These are phyloP conservation scores for Miscanthus lutarioriparius DNA, from an alignment of 176 grass and related monocot species.

Conservation along the genomic window DNA sequence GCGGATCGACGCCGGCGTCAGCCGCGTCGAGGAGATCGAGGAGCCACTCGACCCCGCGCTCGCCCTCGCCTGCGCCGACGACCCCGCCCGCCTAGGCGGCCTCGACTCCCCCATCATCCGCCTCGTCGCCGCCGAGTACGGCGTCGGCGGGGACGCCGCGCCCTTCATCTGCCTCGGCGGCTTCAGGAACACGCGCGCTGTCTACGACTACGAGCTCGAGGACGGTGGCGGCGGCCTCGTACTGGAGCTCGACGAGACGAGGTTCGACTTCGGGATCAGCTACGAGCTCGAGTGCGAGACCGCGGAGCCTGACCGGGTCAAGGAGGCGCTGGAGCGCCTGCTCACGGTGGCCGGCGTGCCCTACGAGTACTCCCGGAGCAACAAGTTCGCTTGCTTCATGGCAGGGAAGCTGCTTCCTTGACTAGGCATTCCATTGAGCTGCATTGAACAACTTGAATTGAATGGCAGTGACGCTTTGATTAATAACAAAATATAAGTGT, in stretches of 20 bases:
- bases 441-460: not conserved
- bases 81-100: conserved; percentile 56
- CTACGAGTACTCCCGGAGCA: not conserved
- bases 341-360: conserved; percentile 1
- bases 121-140: conserved; percentile 62
- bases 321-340: not conserved
- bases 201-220: conserved; percentile 41
- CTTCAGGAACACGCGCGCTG: conserved; percentile 74
- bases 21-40: conserved; percentile 85
- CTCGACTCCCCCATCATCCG: conserved; percentile 62
- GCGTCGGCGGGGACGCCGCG: conserved; percentile 36
- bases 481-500: not conserved
- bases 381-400: not conserved
- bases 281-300: not conserved
- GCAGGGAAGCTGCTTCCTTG: not conserved
- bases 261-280: not conserved
- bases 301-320: not conserved
- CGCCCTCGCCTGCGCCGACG: conserved; percentile 60
- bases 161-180: conserved; percentile 76
- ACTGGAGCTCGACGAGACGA: not conserved
- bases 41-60: conserved; percentile 69
- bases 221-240: not conserved
- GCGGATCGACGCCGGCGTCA: conserved; percentile 59
- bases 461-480: not conserved
- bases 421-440: not conserved